These are phyloP conservation scores for Sequoia sempervirens DNA, from an alignment of 75 land plant species.

Conservation along the genomic window DNA sequence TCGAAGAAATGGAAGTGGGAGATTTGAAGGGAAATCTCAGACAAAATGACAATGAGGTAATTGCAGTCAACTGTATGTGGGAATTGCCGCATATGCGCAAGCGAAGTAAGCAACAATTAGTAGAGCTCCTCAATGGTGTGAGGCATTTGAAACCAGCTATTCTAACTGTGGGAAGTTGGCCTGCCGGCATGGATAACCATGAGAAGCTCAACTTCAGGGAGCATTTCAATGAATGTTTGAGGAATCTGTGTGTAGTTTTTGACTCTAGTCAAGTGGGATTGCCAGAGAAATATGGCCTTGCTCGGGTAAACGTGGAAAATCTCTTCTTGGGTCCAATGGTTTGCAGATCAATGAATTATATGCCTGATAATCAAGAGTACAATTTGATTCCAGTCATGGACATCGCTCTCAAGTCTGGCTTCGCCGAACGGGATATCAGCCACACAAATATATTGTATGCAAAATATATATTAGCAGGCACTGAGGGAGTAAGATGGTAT, in stretches of 20 bases:
- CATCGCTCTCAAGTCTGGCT: neutral
- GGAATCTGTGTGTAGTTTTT: conserved; percentile 47
- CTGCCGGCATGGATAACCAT: conserved; percentile 24
- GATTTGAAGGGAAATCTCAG: conserved; percentile 16
- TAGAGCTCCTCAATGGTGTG: conserved; percentile 33
- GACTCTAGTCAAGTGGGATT: conserved; percentile 66
- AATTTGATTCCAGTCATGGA: neutral
- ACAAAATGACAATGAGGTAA: conserved; percentile 32
- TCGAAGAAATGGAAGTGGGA: conserved; percentile 38
- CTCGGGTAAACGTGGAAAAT: conserved; percentile 39
- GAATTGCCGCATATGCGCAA: conserved; percentile 38
- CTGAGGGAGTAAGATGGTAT: neutral
- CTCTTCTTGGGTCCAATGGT: conserved; percentile 43
- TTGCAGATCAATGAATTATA: conserved; percentile 9
- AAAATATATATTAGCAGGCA: neutral
- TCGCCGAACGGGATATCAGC: neutral
- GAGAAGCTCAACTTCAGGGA: neutral
- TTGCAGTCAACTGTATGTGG: conserved; percentile 53
- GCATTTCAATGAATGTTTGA: conserved; percentile 39
- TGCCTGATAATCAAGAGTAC: neutral
- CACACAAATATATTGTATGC: neutral
- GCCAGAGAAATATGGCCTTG: conserved; percentile 24
- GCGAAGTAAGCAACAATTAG: conserved; percentile 23
- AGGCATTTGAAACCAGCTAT: conserved; percentile 13
- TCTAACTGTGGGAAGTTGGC: conserved; percentile 19